Conservation (phyloP, 371 early-diverging fungal species). For the Rhizopus sp. region DNA sequence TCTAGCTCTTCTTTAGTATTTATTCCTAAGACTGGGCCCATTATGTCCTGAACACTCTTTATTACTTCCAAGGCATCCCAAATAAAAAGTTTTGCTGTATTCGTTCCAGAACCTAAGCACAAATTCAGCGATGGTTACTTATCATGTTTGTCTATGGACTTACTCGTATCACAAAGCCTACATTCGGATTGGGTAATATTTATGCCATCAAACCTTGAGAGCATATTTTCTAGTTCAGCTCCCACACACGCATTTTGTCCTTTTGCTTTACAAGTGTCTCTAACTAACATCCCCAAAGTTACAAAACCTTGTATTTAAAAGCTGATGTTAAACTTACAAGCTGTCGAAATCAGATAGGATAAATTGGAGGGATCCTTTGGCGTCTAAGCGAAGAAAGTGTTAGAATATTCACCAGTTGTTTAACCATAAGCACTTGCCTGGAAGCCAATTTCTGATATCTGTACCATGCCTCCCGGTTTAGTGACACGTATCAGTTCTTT, state of each 20-base stretch:
- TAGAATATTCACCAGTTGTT: too few species aligned
- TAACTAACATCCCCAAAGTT: too few species aligned
- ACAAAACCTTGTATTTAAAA: too few species aligned
- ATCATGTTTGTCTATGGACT: background rate
- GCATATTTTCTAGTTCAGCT: background rate
- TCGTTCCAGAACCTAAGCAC: background rate
- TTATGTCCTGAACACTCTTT: background rate
- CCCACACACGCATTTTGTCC: background rate
- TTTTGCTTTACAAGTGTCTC: background rate
- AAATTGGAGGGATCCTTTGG: too few species aligned
- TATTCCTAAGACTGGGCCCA: background rate
- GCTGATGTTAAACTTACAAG: background rate
- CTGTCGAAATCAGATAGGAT: background rate
- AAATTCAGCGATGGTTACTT: background rate
- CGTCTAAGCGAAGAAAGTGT: background rate
- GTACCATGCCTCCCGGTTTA: slow-evolving; percentile 54
- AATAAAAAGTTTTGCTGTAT: background rate
- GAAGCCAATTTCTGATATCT: slow-evolving; percentile 36
- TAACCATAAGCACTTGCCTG: too few species aligned
- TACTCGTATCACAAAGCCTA: background rate
- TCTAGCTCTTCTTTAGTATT: too few species aligned
- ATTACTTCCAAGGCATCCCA: background rate
- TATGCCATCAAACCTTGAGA: background rate
- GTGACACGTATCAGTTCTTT: slow-evolving; percentile 46
- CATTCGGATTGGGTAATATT: background rate